phyloP scores from a whole-genome alignment of 2,329 filamentous ascomycete species.

The Saccharata proteae region DNA sequence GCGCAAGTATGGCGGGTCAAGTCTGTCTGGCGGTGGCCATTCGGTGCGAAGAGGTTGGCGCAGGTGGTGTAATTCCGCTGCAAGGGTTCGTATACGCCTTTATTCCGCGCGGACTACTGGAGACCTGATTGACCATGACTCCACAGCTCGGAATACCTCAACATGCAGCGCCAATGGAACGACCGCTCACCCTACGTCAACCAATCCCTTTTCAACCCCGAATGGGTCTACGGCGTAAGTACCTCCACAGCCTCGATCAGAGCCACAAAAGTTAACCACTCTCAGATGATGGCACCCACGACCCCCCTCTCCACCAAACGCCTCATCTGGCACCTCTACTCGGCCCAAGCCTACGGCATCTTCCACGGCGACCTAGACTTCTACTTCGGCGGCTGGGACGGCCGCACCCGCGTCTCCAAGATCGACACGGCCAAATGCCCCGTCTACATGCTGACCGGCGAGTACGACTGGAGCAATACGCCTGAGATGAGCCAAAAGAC shows the following conservation, averaged over 20 bases:
- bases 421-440: constrained; percentile 39
- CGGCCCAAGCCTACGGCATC: constrained; percentile 38
- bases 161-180: constrained; percentile 32
- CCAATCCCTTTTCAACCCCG: constrained; percentile 35
- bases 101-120: neutral
- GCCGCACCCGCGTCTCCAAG: constrained; percentile 28
- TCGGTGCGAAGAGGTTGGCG: constrained; percentile 34
- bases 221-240: constrained; percentile 35
- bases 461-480: constrained; percentile 38
- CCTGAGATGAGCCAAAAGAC: constrained; percentile 35
- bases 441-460: constrained; percentile 39
- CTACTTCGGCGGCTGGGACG: constrained; percentile 40
- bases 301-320: constrained; percentile 33
- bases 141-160: constrained; percentile 25
- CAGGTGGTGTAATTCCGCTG: constrained; percentile 34
- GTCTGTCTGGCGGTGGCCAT: constrained; percentile 37
- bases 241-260: neutral
- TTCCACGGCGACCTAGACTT: constrained; percentile 42
- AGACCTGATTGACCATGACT: neutral
- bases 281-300: constrained; percentile 34
- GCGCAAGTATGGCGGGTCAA: constrained; percentile 40
- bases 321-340: constrained; percentile 39
- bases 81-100: constrained; percentile 23
- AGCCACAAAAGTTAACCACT: constrained; percentile 4
- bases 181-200: constrained; percentile 37